A percentile compares a stretch with the other conserved stretches of the same genome.
phyloP scores from a whole-genome alignment of 768 basidiomycete species.

The Lentinula aciculospora region DNA sequence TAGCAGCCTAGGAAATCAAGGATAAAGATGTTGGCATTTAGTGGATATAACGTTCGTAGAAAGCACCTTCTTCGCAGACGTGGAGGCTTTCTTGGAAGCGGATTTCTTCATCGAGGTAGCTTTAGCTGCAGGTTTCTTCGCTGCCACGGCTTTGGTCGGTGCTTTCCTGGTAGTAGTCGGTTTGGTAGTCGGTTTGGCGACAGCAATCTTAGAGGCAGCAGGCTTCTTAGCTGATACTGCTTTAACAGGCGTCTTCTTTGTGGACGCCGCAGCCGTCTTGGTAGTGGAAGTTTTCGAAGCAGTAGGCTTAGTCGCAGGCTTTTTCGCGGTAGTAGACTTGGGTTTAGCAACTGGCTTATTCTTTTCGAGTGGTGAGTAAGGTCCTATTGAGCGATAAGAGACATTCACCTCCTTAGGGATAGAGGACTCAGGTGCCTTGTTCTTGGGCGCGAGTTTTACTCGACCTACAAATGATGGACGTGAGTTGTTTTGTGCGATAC shows the following conservation, averaged over 20 bases:
- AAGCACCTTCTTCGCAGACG: background rate
- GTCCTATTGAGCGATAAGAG: constrained; percentile 11
- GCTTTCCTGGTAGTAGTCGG: constrained; percentile 7
- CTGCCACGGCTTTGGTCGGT: constrained; percentile 14
- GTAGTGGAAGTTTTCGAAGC: background rate
- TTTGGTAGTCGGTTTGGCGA: background rate
- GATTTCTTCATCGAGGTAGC: constrained; percentile 17
- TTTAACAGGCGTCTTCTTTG: background rate
- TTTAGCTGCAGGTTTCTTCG: constrained; percentile 32
- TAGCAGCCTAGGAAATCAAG: constrained; percentile 25
- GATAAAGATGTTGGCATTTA: background rate
- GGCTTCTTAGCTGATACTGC: background rate
- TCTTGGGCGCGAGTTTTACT: constrained; percentile 65
- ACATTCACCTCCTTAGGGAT: constrained; percentile 14
- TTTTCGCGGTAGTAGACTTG: constrained; percentile 16
- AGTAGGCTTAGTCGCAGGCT: constrained; percentile 8
- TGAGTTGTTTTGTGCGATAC: constrained; percentile 1
- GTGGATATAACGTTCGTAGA: background rate
- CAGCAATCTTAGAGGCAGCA: background rate
- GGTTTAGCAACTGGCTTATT: constrained; percentile 20
- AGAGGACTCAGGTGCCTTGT: background rate
- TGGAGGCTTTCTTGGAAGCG: constrained; percentile 1
- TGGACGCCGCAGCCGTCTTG: background rate
- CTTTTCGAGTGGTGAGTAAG: constrained; percentile 3
- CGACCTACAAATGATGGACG: constrained; percentile 34